Evolutionary conservation across 352 stramenopile species (phyloP).

Genomic region (Blastocystis sp.): DNA sequence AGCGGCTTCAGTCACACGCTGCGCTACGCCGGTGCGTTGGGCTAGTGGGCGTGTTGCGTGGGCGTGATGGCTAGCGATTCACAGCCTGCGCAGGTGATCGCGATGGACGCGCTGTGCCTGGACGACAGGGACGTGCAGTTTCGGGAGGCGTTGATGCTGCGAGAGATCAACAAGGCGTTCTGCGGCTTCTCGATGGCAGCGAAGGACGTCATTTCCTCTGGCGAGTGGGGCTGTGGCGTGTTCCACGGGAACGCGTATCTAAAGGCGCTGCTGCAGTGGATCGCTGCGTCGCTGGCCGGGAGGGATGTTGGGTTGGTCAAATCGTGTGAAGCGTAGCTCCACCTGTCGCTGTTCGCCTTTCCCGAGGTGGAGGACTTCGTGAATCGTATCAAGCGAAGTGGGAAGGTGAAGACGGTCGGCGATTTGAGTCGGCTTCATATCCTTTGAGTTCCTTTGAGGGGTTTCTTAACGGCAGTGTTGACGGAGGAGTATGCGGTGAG

Average conservation of each 20-base stretch:
- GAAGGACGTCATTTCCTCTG: conserved; percentile 8
- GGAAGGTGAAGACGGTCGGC: conserved; percentile 1
- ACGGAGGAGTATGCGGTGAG: neutral
- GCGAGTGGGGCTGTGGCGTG: conserved; percentile 41
- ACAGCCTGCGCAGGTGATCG: neutral
- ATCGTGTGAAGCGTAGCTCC: neutral
- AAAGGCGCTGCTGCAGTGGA: conserved; percentile 35
- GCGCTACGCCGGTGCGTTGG: neutral
- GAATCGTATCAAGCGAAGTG: neutral
- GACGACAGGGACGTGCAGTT: neutral
- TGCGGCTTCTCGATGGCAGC: neutral
- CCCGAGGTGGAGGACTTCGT: neutral
- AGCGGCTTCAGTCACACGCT: neutral
- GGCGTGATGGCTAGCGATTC: neutral
- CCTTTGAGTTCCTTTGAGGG: neutral
- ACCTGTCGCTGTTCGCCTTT: conserved; percentile 3
- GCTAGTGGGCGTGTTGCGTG: neutral
- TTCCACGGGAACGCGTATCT: conserved; percentile 16
- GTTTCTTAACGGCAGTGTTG: neutral
- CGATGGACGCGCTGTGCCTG: conserved; percentile 2
- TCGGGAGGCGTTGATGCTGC: neutral
- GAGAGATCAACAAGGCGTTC: conserved; percentile 54
- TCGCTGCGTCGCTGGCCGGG: neutral
- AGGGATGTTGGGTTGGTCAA: neutral
- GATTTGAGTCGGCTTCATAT: conserved; percentile 12